Evolutionary conservation across 2,329 filamentous ascomycete genomes (phyloP).

Genomic region (Pseudocercospora musae): DNA sequence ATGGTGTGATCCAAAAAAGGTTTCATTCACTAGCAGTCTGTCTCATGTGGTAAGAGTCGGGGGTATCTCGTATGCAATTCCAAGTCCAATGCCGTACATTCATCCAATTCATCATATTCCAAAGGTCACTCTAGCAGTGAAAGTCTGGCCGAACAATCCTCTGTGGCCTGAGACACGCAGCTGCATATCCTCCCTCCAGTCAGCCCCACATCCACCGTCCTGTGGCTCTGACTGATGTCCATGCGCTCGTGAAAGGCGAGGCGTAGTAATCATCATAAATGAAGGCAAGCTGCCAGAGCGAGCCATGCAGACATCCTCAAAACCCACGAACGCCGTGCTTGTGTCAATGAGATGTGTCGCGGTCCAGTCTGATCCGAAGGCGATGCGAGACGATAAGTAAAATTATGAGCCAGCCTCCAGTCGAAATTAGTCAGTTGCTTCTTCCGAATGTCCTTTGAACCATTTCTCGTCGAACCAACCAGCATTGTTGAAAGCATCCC

Average conservation of each 20-base stretch:
- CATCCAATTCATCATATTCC: conserved; percentile 9
- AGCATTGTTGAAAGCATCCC: conserved; percentile 75
- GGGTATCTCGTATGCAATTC: conserved; percentile 11
- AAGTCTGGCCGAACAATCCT: neutral
- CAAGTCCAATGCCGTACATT: conserved; percentile 1
- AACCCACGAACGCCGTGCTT: conserved; percentile 11
- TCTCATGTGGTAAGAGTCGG: conserved; percentile 8
- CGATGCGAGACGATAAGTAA: neutral
- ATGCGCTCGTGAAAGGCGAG: conserved; percentile 1
- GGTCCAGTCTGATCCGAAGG: neutral
- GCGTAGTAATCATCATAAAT: conserved; percentile 9
- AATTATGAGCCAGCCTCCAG: neutral
- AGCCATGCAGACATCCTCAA: conserved; percentile 4
- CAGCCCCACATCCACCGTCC: neutral
- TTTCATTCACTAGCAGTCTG: neutral
- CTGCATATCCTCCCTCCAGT: conserved; percentile 5
- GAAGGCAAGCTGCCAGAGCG: conserved; percentile 14
- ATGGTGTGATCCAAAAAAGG: neutral
- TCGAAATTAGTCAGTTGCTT: neutral
- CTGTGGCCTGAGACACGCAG: neutral
- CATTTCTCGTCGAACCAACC: conserved; percentile 33
- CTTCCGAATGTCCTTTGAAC: conserved; percentile 23
- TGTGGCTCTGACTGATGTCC: conserved; percentile 7
- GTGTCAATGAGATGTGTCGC: neutral
- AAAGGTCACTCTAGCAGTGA: neutral